Evolutionary conservation across 176 grass and related monocot species (phyloP).

Genomic region (Avena atlantica): DNA sequence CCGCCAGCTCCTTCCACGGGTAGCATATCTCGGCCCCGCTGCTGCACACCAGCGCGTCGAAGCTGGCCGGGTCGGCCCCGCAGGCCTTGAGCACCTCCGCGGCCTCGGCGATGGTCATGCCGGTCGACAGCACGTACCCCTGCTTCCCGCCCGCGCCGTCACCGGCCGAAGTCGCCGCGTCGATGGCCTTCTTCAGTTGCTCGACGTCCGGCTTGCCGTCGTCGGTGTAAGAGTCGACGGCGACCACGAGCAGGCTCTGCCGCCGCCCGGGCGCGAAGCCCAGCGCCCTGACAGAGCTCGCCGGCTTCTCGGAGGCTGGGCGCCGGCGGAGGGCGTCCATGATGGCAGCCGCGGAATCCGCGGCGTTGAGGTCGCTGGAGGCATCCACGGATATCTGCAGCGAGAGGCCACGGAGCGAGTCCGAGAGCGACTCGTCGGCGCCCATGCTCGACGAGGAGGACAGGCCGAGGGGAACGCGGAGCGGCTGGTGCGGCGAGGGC

Average conservation of each 20-base stretch:
- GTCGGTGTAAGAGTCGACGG: constrained; percentile 61
- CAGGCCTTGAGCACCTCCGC: constrained; percentile 49
- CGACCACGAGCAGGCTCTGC: constrained; percentile 64
- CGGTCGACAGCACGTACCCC: constrained; percentile 74
- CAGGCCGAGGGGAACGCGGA: constrained; percentile 43
- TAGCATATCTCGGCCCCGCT: constrained; percentile 92
- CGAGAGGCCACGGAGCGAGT: constrained; percentile 87
- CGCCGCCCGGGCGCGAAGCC: constrained; percentile 50
- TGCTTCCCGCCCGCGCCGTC: constrained; percentile 39
- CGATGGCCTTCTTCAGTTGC: constrained; percentile 48
- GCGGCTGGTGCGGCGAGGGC: constrained; percentile 48
- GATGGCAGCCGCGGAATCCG: constrained; percentile 54
- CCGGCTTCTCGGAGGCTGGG: neutral
- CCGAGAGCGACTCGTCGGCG: constrained; percentile 60
- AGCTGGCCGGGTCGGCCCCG: constrained; percentile 55
- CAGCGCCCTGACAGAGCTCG: neutral
- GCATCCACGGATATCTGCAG: constrained; percentile 71
- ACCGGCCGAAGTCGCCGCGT: constrained; percentile 32
- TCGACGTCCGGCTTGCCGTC: constrained; percentile 49
- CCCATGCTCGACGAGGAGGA: neutral
- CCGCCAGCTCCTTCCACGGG: constrained; percentile 65
- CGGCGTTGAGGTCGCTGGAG: constrained; percentile 38
- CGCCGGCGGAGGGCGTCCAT: constrained; percentile 69
- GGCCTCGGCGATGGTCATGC: constrained; percentile 61
- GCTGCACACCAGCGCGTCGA: constrained; percentile 85